A percentile compares a stretch with the other conserved stretches of the same genome.
Evolutionary conservation across 768 basidiomycete species (phyloP).

Genomic region (Leccinum aurantiacum): DNA sequence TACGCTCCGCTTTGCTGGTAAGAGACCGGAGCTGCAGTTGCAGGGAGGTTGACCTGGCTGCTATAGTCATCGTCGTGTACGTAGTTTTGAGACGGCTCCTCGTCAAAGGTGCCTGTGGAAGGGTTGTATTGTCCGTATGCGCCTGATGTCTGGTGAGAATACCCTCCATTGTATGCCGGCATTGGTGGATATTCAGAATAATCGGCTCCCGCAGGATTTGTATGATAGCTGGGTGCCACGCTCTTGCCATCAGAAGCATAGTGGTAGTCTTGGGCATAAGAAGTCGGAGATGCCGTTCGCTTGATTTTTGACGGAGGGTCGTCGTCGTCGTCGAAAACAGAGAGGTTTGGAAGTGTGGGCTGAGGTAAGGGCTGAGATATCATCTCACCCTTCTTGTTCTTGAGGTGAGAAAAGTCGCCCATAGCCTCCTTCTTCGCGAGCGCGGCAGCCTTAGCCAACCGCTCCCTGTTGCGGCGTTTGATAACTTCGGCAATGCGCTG

Average conservation of each 20-base stretch:
- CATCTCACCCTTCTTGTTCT: constrained; percentile 88
- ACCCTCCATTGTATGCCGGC: constrained; percentile 71
- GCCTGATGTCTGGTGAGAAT: constrained; percentile 55
- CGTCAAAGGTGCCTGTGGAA: constrained; percentile 54
- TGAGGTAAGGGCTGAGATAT: constrained; percentile 82
- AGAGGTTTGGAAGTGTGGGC: constrained; percentile 91
- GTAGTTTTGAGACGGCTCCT: constrained; percentile 49
- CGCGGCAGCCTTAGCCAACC: constrained; percentile 75
- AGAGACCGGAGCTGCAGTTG: constrained; percentile 58
- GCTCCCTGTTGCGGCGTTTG: constrained; percentile 86
- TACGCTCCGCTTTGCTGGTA: constrained; percentile 37
- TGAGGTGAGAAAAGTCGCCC: constrained; percentile 88
- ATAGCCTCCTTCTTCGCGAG: constrained; percentile 88
- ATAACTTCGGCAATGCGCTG: constrained; percentile 93
- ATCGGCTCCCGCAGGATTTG: constrained; percentile 42
- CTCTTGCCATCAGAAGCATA: constrained; percentile 52
- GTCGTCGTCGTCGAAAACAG: constrained; percentile 70
- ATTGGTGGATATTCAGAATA: constrained; percentile 62
- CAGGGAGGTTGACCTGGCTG: constrained; percentile 58
- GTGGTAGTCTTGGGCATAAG: constrained; percentile 56
- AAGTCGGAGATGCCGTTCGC: constrained; percentile 54
- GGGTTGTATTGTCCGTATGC: constrained; percentile 56
- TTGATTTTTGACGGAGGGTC: constrained; percentile 58
- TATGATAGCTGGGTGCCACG: constrained; percentile 35
- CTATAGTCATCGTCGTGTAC: constrained; percentile 69